Evolutionary conservation across 768 basidiomycete species (phyloP).

Genomic region (Panaeolus cyanescens): DNA sequence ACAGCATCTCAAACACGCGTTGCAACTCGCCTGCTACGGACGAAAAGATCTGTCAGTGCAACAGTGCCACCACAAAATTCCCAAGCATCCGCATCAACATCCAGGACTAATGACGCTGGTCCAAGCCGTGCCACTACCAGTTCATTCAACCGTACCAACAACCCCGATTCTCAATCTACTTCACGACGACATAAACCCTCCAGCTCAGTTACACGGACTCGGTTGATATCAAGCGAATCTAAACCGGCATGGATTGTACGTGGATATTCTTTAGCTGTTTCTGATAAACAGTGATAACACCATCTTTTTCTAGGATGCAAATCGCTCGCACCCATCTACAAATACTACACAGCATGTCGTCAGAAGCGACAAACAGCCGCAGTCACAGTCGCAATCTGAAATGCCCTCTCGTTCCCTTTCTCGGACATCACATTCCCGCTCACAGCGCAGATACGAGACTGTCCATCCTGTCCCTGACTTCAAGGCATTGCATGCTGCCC

Average conservation of each 20-base stretch:
- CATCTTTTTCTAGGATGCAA: not conserved
- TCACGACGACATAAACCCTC: not conserved
- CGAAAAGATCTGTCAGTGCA: not conserved
- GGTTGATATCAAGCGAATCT: not conserved
- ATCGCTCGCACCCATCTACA: not conserved
- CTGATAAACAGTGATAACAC: not conserved
- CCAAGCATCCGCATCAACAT: not conserved
- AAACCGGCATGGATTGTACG: not conserved
- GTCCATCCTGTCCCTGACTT: constrained; percentile 49
- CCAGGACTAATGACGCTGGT: not conserved
- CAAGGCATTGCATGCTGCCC: constrained; percentile 53
- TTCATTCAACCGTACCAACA: not conserved
- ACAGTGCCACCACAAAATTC: not conserved
- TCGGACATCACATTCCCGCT: constrained; percentile 8
- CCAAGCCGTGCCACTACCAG: not conserved
- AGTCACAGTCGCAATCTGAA: constrained; percentile 3
- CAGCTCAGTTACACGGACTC: not conserved
- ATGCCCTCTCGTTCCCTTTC: constrained; percentile 11
- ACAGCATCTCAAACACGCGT: not conserved
- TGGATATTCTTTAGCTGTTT: not conserved
- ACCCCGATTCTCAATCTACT: not conserved
- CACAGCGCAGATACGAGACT: constrained; percentile 6
- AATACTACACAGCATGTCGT: constrained; percentile 2
- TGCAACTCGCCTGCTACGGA: not conserved
- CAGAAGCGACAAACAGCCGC: constrained; percentile 1